Evolutionary conservation across 139 green algal genomes (phyloP).

Genomic region (Choricystis sp.): DNA sequence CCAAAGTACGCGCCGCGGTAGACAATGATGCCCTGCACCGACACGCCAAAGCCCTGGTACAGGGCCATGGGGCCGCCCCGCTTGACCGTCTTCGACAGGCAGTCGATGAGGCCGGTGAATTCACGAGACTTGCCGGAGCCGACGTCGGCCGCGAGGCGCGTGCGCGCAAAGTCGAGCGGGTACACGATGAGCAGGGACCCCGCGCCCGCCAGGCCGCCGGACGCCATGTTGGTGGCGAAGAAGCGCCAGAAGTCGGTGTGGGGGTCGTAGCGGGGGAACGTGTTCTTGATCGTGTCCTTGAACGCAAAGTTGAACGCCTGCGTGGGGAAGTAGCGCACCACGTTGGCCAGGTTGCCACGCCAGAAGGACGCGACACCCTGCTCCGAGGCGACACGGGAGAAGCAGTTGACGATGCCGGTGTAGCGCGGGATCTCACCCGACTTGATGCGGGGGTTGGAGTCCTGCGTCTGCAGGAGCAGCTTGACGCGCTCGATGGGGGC

Average conservation of each 20-base stretch:
- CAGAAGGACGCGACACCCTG: conserved; percentile 87
- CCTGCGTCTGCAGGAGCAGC: conserved; percentile 84
- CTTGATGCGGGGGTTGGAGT: conserved; percentile 63
- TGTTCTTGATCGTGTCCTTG: conserved; percentile 98
- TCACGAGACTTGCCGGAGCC: conserved; percentile 35
- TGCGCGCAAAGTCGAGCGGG: conserved; percentile 97
- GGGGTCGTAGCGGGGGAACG: conserved; percentile 88
- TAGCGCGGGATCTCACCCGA: conserved; percentile 64
- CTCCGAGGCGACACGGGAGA: conserved; percentile 68
- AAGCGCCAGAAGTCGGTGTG: conserved; percentile 88
- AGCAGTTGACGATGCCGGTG: conserved; percentile 91
- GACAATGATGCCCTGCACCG: conserved; percentile 94
- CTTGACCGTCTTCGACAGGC: conserved; percentile 62
- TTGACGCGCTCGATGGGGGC: conserved; percentile 96
- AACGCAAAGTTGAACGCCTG: conserved; percentile 99
- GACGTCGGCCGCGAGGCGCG: conserved; percentile 88
- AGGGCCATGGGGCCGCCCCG: conserved; percentile 37
- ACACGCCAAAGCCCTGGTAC: conserved; percentile 88
- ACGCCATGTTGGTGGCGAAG: conserved; percentile 94
- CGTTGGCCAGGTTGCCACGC: conserved; percentile 93
- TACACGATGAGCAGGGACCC: conserved; percentile 94
- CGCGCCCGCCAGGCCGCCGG: conserved; percentile 76
- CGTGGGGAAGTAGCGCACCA: conserved; percentile 88
- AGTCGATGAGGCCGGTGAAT: conserved; percentile 86
- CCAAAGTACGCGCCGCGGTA: conserved; percentile 99